phyloP scores from a whole-genome alignment of 257 asterid species.

The Solanum sparsipilum region DNA sequence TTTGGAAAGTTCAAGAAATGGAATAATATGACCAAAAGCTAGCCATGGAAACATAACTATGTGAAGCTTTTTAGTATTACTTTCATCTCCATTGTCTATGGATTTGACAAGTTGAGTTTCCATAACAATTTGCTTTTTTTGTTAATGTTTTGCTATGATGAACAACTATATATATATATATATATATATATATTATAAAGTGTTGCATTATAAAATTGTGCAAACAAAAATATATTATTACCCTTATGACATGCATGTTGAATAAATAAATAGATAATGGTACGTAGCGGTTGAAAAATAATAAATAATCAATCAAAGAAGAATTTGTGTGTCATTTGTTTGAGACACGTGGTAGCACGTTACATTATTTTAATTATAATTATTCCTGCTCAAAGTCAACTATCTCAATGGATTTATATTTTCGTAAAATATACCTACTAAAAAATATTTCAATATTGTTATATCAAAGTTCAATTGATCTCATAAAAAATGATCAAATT shows the following conservation, averaged over 20 bases:
- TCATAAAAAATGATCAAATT: too few species aligned
- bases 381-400: not conserved
- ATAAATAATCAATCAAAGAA: too few species aligned
- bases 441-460: too few species aligned
- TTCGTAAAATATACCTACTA: not conserved
- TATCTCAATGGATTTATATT: too few species aligned
- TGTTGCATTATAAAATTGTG: not conserved
- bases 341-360: too few species aligned
- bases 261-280: too few species aligned
- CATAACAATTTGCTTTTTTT: not conserved
- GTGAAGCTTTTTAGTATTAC: slow-evolving; percentile 55
- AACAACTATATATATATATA: not conserved
- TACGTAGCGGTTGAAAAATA: too few species aligned
- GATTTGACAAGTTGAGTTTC: slow-evolving; percentile 47
- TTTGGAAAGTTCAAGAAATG: slow-evolving; percentile 40
- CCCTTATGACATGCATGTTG: not conserved
- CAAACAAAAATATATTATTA: not conserved
- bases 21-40: slow-evolving; percentile 56
- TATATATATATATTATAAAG: not conserved
- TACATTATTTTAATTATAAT: too few species aligned
- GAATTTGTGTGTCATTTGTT: too few species aligned
- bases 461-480: too few species aligned
- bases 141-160: not conserved
- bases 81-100: slow-evolving; percentile 27
- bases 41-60: slow-evolving; percentile 57